Evolutionary conservation across 495 filamentous ascomycete genomes (phyloP).

Genomic region (Aspergillus ellipticus): DNA sequence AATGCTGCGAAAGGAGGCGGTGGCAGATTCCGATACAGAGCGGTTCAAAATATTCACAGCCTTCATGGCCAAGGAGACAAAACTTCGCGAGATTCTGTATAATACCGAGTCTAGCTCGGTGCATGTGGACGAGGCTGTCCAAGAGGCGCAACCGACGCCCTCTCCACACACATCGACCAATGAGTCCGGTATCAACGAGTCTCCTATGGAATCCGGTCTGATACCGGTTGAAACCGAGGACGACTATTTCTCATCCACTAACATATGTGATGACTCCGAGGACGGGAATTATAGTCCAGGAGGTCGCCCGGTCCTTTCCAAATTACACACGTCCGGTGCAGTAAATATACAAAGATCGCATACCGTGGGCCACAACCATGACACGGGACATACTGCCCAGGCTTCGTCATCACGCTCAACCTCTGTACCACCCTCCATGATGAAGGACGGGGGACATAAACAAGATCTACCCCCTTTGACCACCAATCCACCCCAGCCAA

Average conservation of each 20-base stretch:
- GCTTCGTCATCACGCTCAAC: conserved; percentile 16
- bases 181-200: conserved; percentile 9
- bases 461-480: conserved; percentile 29
- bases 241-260: conserved; percentile 4
- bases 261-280: conserved; percentile 20
- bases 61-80: conserved; percentile 49
- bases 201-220: conserved; percentile 30
- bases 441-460: conserved; percentile 15
- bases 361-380: conserved; percentile 15
- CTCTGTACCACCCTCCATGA: conserved; percentile 25
- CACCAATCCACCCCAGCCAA: conserved; percentile 41
- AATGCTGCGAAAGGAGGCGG: conserved; percentile 52
- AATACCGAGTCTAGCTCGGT: conserved; percentile 41
- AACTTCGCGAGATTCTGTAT: conserved; percentile 50
- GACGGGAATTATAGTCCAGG: conserved; percentile 45
- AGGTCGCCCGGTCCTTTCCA: conserved; percentile 41
- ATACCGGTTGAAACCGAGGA: conserved; percentile 35
- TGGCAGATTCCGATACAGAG: conserved; percentile 47
- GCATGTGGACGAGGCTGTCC: conserved; percentile 7
- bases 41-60: conserved; percentile 49
- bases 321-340: conserved; percentile 15
- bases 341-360: conserved; percentile 18
- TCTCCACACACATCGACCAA: conserved; percentile 8
- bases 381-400: conserved; percentile 1
- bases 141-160: conserved; percentile 6